Conservation (phyloP, 495 filamentous ascomycete genomes). For the Evernia prunastri region DNA sequence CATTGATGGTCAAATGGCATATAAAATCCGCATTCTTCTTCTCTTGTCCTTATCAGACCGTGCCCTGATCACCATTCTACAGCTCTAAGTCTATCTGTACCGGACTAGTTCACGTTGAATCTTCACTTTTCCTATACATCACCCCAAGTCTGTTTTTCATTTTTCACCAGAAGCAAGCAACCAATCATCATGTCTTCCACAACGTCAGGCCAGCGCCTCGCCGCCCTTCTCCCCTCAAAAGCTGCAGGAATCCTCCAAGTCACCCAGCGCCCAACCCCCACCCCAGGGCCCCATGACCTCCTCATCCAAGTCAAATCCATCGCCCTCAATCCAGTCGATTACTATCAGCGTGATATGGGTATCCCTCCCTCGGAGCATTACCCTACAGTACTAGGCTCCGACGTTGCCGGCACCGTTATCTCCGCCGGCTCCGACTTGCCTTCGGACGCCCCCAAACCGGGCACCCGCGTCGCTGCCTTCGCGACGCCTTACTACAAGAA, state of each 20-base stretch:
- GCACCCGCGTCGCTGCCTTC: constrained; percentile 41
- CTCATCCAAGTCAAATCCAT: constrained; percentile 44
- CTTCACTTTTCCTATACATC: background rate
- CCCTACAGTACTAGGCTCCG: constrained; percentile 39
- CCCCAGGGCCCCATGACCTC: constrained; percentile 42
- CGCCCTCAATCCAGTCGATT: constrained; percentile 47
- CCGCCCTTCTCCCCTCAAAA: constrained; percentile 27
- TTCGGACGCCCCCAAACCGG: constrained; percentile 25
- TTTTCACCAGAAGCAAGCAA: background rate
- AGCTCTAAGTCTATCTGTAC: too few relatives aligned
- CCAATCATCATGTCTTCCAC: background rate
- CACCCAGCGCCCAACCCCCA: constrained; percentile 28
- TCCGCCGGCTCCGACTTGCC: constrained; percentile 36
- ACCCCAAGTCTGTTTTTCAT: background rate
- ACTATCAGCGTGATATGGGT: constrained; percentile 62
- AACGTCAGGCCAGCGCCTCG: constrained; percentile 10
- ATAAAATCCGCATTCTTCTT: too few relatives aligned
- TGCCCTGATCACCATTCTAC: too few relatives aligned
- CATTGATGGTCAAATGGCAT: too few relatives aligned
- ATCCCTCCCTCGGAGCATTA: constrained; percentile 57
- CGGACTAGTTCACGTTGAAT: background rate
- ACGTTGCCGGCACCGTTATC: constrained; percentile 37
- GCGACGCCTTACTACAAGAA: constrained; percentile 33
- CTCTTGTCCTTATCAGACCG: too few relatives aligned
- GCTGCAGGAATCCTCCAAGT: constrained; percentile 25